phyloP scores from a whole-genome alignment of 257 asterid species.

The Solanum pimpinellifolium region DNA sequence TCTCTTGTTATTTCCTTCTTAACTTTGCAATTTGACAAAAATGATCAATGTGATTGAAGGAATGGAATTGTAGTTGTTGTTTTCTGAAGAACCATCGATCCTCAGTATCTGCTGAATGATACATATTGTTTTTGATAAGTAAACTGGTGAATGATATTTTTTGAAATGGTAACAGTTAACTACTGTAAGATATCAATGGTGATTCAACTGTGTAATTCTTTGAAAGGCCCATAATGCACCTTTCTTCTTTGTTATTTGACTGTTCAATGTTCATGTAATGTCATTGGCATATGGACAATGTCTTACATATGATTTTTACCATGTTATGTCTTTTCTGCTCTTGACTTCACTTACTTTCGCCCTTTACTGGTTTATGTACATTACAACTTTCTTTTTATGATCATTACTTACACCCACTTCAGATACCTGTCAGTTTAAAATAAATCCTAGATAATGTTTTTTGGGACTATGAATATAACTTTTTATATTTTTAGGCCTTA shows the following conservation, averaged over 20 bases:
- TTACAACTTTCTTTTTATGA: neutral
- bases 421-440: neutral
- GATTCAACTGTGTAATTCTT: neutral
- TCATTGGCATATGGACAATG: neutral
- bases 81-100: neutral
- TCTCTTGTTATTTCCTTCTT: neutral
- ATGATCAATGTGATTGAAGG: neutral
- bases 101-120: neutral
- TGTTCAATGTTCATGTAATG: neutral
- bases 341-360: neutral
- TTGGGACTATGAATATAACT: neutral
- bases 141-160: neutral
- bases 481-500: neutral
- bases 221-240: neutral
- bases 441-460: neutral
- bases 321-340: neutral
- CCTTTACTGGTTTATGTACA: neutral
- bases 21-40: neutral
- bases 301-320: neutral
- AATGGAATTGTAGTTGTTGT: neutral
- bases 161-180: neutral
- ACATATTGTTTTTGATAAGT: neutral
- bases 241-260: neutral
- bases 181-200: neutral
- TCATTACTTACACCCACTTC: neutral